phyloP scores from a whole-genome alignment of 495 filamentous ascomycete genomes.

The Elaphomyces granulatus region DNA sequence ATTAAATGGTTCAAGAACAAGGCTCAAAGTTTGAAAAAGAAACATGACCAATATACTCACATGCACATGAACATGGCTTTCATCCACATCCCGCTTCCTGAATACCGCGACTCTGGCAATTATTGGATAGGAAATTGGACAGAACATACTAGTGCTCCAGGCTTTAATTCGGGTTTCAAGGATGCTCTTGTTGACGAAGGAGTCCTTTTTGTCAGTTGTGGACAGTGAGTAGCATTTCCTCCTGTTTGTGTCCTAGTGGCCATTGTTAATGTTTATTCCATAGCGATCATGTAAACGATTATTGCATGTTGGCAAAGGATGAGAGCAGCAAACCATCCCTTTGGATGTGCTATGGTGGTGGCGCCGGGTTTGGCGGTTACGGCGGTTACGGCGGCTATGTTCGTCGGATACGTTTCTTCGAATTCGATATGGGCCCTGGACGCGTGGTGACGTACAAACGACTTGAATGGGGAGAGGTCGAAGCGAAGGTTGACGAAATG shows the following conservation, averaged over 20 bases:
- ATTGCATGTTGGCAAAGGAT: conserved; percentile 55
- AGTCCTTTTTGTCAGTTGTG: conserved; percentile 73
- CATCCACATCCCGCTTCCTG: conserved; percentile 91
- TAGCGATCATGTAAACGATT: conserved; percentile 92
- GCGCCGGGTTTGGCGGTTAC: conserved; percentile 81
- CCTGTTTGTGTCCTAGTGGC: too few relatives aligned
- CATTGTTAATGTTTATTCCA: too few relatives aligned
- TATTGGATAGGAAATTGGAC: conserved; percentile 49
- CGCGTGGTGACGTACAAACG: conserved; percentile 85
- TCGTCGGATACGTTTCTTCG: conserved; percentile 73
- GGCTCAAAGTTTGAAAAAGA: conserved; percentile 48
- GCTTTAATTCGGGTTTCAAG: conserved; percentile 75
- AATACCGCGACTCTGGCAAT: conserved; percentile 47
- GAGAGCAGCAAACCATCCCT: conserved; percentile 43
- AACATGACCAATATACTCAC: conserved; percentile 68
- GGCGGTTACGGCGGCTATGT: conserved; percentile 77
- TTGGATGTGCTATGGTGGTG: conserved; percentile 99
- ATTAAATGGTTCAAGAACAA: conserved; percentile 87
- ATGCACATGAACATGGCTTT: conserved; percentile 95
- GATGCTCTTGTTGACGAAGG: conserved; percentile 75
- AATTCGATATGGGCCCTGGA: conserved; percentile 80
- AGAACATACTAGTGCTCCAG: conserved; percentile 71
- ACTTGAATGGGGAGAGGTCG: conserved; percentile 65
- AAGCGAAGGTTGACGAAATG: conserved; percentile 63
- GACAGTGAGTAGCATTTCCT: conserved; percentile 68